Conservation (phyloP, 2,329 filamentous ascomycete species). For the Penicillium griseofulvum region DNA sequence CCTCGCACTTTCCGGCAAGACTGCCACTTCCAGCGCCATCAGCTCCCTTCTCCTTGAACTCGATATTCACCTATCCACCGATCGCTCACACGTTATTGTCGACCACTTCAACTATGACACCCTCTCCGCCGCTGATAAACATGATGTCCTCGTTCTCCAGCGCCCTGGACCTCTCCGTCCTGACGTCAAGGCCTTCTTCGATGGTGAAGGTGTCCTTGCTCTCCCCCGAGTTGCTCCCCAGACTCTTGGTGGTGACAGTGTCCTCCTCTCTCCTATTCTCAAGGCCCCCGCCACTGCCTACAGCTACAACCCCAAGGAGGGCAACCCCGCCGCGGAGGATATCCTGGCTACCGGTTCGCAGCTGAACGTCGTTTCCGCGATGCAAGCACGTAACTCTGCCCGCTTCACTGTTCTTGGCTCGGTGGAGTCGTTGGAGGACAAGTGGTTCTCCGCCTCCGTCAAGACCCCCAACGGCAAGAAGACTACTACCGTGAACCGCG, state of each 20-base stretch:
- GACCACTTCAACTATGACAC: conserved; percentile 96
- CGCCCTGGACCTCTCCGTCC: conserved; percentile 63
- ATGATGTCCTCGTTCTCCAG: conserved; percentile 82
- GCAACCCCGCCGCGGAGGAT: conserved; percentile 69
- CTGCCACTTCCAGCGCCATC: conserved; percentile 68
- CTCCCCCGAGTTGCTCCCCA: conserved; percentile 80
- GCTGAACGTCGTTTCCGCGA: conserved; percentile 75
- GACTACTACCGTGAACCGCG: conserved; percentile 70
- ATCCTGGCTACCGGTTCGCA: conserved; percentile 81
- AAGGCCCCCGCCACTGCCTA: conserved; percentile 83
- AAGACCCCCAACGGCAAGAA: conserved; percentile 56
- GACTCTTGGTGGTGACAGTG: conserved; percentile 69
- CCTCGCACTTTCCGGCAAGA: conserved; percentile 72
- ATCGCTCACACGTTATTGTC: conserved; percentile 80
- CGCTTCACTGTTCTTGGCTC: conserved; percentile 83
- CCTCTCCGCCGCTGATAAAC: conserved; percentile 70
- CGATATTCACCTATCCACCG: conserved; percentile 81
- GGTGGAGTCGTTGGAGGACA: conserved; percentile 80
- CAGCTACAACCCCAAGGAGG: conserved; percentile 90
- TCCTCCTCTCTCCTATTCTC: conserved; percentile 76
- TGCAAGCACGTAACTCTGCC: conserved; percentile 92
- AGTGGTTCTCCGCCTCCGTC: conserved; percentile 83
- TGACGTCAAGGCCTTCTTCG: conserved; percentile 76
- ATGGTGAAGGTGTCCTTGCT: conserved; percentile 67
- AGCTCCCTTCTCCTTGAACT: conserved; percentile 79